Evolutionary conservation across 352 stramenopile genomes (phyloP), one percentile per base, ranked within the genome.

Genomic region (Phytophthora agathidicida): DNA sequence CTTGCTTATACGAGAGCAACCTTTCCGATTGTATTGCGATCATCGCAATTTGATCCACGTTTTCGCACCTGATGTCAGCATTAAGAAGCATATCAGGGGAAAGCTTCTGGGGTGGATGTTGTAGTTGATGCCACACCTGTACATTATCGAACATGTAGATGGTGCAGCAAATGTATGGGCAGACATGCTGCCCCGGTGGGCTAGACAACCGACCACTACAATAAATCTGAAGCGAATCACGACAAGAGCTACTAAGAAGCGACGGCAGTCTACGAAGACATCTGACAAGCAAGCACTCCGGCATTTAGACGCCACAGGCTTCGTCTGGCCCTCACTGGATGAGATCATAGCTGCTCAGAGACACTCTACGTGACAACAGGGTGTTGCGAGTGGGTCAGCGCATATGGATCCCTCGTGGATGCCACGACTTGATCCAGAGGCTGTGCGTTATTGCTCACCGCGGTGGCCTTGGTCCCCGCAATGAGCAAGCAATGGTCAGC

Each of bases 111-210:
- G 49, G 2, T 58, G 36, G 37, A 27, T 28, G 9, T 24, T 58
- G 14, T 49, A 58, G 32, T 11, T 58, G 2, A 58, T 58, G 36
- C 7, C 20, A 1, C 33, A 36, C 17, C 36, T 26, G 7, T 58
- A 58, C 14, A 16, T 49, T 5, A 46, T 58, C 16, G 28, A 58
- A n/a, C 49, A 58, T 48, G 49, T 58, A 0, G 24, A 46, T 27
- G 27, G 27, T 6, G 36, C 14, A 7, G 14, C 27, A 2, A 57
- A 57, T 17, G 35, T 47, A 0, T 57, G 35, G 45, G 48, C 48
- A 19, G 48, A 57, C 13, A 57, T 57, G 48, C 17, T 48, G 2
- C 47, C 48, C 6, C 7, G 48, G 16, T 57, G 48, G 36, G 35
- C 23, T n/a, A 17, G 48, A 2, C 24, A 57, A 32, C 26, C 24